These are phyloP conservation scores for Pythium aquatile DNA, from an alignment of 352 stramenopile species.

Conservation along the genomic window DNA sequence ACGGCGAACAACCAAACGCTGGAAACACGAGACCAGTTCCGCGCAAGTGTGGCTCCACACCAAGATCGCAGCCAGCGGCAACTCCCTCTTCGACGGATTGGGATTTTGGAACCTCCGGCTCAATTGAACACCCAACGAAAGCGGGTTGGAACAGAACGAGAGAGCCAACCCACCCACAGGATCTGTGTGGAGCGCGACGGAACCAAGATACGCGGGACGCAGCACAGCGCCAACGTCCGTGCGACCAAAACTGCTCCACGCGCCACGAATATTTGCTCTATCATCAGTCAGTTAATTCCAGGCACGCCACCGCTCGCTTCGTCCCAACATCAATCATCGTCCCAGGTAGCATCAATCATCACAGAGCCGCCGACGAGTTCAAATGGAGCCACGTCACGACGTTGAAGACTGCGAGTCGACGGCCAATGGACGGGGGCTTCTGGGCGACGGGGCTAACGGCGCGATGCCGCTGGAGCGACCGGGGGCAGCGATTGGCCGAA, in stretches of 20 bases:
- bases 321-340: conserved; percentile 11
- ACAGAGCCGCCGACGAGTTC: conserved; percentile 6
- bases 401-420: not conserved
- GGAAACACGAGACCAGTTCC: not conserved
- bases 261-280: not conserved
- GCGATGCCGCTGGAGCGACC: conserved; percentile 1
- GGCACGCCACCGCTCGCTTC: not conserved
- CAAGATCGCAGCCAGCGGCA: not conserved
- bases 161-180: not conserved
- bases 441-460: conserved; percentile 6
- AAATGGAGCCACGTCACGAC: conserved; percentile 10
- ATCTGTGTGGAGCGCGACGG: not conserved
- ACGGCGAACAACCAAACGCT: not conserved
- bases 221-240: not conserved
- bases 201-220: not conserved
- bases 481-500: conserved; percentile 11
- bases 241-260: not conserved
- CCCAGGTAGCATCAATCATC: too few species aligned
- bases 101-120: conserved; percentile 17
- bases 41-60: not conserved
- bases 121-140: conserved; percentile 14
- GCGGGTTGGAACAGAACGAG: not conserved
- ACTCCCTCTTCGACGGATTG: not conserved
- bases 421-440: not conserved
- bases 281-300: conserved; percentile 1